These are phyloP conservation scores for Monosporascus cannonballus DNA, from an alignment of 2,329 filamentous ascomycete genomes.

Conservation along the genomic window DNA sequence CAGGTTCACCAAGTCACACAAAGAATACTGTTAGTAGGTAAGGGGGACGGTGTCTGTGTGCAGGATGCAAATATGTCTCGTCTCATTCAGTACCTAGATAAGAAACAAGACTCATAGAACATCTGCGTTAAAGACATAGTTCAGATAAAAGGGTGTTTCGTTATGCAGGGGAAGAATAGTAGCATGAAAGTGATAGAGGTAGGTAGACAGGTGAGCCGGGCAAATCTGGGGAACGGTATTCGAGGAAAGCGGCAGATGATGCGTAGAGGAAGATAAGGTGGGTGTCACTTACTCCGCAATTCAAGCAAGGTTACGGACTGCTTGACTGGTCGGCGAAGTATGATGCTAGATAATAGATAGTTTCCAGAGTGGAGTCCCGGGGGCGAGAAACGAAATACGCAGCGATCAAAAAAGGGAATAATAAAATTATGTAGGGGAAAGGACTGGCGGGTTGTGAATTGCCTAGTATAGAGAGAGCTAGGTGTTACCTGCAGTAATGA, in stretches of 20 bases:
- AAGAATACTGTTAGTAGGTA: neutral
- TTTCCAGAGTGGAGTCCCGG: neutral
- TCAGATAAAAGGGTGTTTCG: too few relatives aligned
- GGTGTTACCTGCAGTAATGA: neutral
- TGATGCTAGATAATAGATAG: neutral
- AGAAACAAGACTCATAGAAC: neutral
- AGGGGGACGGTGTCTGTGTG: neutral
- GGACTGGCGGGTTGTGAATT: too few relatives aligned
- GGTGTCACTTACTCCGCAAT: slow-evolving; percentile 11
- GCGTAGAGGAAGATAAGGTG: slow-evolving; percentile 1
- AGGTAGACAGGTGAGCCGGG: neutral
- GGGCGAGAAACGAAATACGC: too few relatives aligned
- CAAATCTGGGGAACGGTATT: neutral
- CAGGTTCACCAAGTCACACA: neutral
- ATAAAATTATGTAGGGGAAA: too few relatives aligned
- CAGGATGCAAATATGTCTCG: neutral
- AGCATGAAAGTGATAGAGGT: neutral
- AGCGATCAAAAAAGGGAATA: too few relatives aligned
- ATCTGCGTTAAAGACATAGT: neutral
- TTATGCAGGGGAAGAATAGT: neutral
- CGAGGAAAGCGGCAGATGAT: neutral
- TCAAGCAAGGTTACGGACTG: slow-evolving; percentile 1
- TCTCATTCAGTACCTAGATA: neutral
- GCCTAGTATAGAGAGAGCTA: too few relatives aligned
- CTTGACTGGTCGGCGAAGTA: neutral